These are phyloP conservation scores for Racocetra persica DNA, from an alignment of 371 early-diverging fungal species.

Conservation along the genomic window DNA sequence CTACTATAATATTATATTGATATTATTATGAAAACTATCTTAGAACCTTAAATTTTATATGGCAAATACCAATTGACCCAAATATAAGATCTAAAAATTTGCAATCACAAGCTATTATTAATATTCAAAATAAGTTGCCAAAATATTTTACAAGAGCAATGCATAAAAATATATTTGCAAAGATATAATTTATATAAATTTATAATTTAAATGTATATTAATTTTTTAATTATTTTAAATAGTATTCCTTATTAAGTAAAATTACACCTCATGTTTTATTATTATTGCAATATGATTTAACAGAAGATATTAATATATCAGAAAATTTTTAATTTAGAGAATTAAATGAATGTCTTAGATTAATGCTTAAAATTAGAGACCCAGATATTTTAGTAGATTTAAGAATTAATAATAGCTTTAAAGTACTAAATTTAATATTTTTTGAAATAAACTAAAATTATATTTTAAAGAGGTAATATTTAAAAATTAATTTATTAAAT, in stretches of 20 bases:
- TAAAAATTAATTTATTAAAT: neutral
- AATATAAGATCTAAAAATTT: neutral
- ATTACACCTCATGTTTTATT: no score
- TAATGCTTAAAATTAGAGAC: no score
- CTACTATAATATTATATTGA: neutral
- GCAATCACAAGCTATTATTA: neutral
- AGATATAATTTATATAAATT: no score
- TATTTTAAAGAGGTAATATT: neutral
- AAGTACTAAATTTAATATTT: neutral
- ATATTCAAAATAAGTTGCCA: neutral
- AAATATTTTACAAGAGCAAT: constrained; percentile 12
- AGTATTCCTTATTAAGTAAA: no score
- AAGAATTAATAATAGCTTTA: no score
- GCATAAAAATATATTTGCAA: no score
- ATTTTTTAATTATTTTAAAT: no score
- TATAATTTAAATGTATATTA: no score
- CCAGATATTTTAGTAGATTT: no score
- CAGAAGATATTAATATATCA: neutral
- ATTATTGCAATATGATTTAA: neutral
- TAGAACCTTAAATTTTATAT: neutral
- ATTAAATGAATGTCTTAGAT: no score
- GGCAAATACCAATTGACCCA: neutral
- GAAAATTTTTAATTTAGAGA: no score
- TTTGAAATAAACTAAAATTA: neutral
- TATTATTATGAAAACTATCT: neutral